A percentile compares a stretch with the other conserved stretches of the same genome.
These are phyloP conservation scores for Ophiostoma sp. DNA, from an alignment of 2,329 filamentous ascomycete genomes.

Conservation along the genomic window DNA sequence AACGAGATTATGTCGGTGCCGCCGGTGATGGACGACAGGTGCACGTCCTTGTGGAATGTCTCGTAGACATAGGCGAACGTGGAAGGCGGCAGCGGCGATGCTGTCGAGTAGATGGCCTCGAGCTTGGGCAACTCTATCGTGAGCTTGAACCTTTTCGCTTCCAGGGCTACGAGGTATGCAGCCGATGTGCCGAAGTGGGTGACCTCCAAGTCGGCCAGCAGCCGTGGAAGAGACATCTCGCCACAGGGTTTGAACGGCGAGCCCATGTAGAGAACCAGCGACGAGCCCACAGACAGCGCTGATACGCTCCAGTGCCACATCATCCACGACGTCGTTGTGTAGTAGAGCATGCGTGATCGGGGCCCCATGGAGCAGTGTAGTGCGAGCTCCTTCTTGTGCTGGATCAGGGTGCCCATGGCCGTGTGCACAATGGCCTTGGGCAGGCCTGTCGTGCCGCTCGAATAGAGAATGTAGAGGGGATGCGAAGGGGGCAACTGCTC, in stretches of 20 bases:
- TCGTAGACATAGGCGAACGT: slow-evolving; percentile 88
- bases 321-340: slow-evolving; percentile 89
- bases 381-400: slow-evolving; percentile 95
- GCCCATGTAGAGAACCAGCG: slow-evolving; percentile 83
- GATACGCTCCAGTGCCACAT: slow-evolving; percentile 99
- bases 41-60: slow-evolving; percentile 72
- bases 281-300: slow-evolving; percentile 74
- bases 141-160: slow-evolving; percentile 62
- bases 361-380: slow-evolving; percentile 77
- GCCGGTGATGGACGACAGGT: slow-evolving; percentile 88
- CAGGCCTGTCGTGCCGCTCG: slow-evolving; percentile 76
- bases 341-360: slow-evolving; percentile 77
- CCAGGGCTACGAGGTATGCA: slow-evolving; percentile 85
- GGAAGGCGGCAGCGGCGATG: slow-evolving; percentile 83
- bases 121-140: slow-evolving; percentile 61
- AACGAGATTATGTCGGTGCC: slow-evolving; percentile 96
- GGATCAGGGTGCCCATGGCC: slow-evolving; percentile 79
- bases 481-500: slow-evolving; percentile 76
- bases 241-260: slow-evolving; percentile 79
- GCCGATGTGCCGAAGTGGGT: slow-evolving; percentile 94
- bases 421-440: slow-evolving; percentile 96
- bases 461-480: slow-evolving; percentile 90
- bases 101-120: slow-evolving; percentile 87
- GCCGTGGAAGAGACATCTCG: slow-evolving; percentile 71
- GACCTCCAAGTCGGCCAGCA: slow-evolving; percentile 74